phyloP scores from a whole-genome alignment of 495 filamentous ascomycete species.

The Aspergillus cavernicola region DNA sequence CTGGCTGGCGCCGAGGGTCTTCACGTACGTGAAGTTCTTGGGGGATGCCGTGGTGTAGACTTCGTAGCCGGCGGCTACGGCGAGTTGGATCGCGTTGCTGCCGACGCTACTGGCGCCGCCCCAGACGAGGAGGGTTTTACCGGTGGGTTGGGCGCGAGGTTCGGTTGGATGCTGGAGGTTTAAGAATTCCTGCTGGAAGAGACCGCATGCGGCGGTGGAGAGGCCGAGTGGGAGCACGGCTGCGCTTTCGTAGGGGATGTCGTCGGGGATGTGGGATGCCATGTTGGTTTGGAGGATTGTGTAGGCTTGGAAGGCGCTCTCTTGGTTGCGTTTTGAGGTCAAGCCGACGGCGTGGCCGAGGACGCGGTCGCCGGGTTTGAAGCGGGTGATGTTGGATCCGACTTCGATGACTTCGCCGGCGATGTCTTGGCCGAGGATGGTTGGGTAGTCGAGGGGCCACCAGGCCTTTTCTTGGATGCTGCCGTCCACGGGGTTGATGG shows the following conservation, averaged over 20 bases:
- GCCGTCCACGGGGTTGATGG: constrained; percentile 45
- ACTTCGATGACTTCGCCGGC: constrained; percentile 35
- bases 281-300: constrained; percentile 17
- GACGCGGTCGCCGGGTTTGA: constrained; percentile 29
- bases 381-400: constrained; percentile 26
- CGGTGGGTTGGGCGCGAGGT: constrained; percentile 19
- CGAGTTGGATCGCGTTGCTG: constrained; percentile 59
- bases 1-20: constrained; percentile 49
- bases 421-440: constrained; percentile 46
- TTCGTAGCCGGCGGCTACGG: constrained; percentile 52
- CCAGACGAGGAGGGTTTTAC: constrained; percentile 52
- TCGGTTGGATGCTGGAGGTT: constrained; percentile 33
- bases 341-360: constrained; percentile 17
- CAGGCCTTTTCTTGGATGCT: constrained; percentile 7
- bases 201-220: constrained; percentile 50
- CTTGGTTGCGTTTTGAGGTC: constrained; percentile 15
- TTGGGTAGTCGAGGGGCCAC: constrained; percentile 13
- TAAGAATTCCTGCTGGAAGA: constrained; percentile 49
- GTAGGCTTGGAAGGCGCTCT: constrained; percentile 31
- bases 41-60: constrained; percentile 53
- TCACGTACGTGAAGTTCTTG: constrained; percentile 52
- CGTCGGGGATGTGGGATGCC: constrained; percentile 9
- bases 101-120: constrained; percentile 59
- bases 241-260: constrained; percentile 20
- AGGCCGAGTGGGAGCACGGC: constrained; percentile 43